Base-by-base conservation (phyloP, 345 rosid genomes). In the Citrus australasica region DNA sequence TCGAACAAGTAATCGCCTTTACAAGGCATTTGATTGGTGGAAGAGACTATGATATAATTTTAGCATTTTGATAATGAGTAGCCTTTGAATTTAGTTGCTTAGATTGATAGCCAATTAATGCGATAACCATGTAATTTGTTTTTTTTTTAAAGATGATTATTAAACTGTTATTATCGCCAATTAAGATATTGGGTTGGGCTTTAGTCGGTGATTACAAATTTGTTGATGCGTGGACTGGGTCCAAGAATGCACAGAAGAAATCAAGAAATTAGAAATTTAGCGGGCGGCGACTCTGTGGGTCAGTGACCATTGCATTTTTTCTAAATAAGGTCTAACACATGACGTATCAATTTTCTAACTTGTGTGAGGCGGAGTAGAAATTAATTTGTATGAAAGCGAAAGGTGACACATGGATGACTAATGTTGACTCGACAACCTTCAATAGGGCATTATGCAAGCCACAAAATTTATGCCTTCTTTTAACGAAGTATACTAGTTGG, bases 1-100 rank as follows among this genome's bases (percentile, higher is more conserved):
- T 42, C 28, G 33, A 10, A 40, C 73, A 74, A 69, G 79, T 40
- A 38, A 82, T 53, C 10, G 37, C 58, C 40, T 66, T 32, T 27
- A 22, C 33, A 2, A 19, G 22, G 48, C 30, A 53, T 58, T 46
- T 60, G 27, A 75, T 74, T 67, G 38, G 63, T 51, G 14, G 63
- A 7, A 73, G 67, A 66, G 5, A 60, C 77, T 33, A 28, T 6
- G 42, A 17, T 42, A 24, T 32, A 22, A 11, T 35, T 55, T 24
- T 72, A 17, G 25, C 64, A 33, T 67, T 3, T 73, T 14, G 38
- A 75, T 9, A 48, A 13, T 4, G 78, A 48, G 11, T 9, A 16
- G 58, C 68, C 46, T 19, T 35, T 24, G 28, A 16, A 19, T 19
- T 53, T 17, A 53, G 22, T 53, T 53, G 4, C 14, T 46, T n/a